These are phyloP conservation scores for Yamadazyma spencermartinsiae DNA, from an alignment of 1,139 yeast genomes.

Conservation along the genomic window DNA sequence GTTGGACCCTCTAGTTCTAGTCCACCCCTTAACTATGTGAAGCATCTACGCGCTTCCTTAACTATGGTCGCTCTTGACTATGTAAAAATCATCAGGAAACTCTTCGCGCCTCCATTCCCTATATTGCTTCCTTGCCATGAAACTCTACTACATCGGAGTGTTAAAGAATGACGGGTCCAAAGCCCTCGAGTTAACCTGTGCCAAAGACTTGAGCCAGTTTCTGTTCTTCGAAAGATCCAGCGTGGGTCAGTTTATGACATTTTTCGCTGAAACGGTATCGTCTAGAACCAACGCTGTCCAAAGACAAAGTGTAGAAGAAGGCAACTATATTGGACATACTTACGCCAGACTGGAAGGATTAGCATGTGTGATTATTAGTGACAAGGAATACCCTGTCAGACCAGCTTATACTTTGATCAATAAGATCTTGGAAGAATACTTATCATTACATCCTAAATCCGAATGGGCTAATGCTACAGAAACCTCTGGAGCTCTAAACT, in stretches of 20 bases:
- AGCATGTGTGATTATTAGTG: slow-evolving; percentile 91
- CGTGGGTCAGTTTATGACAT: slow-evolving; percentile 89
- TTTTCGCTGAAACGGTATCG: slow-evolving; percentile 88
- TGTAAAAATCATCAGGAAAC: too few relatives aligned
- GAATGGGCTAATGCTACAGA: slow-evolving; percentile 65
- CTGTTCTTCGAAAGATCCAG: slow-evolving; percentile 81
- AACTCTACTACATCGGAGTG: slow-evolving; percentile 86
- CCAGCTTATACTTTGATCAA: slow-evolving; percentile 95
- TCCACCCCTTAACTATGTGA: too few relatives aligned
- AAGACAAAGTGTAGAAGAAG: slow-evolving; percentile 94
- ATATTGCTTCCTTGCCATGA: too few relatives aligned
- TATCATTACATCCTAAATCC: slow-evolving; percentile 73
- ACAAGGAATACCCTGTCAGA: slow-evolving; percentile 92
- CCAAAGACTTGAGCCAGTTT: slow-evolving; percentile 81
- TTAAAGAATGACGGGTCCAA: slow-evolving; percentile 64
- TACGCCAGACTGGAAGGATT: slow-evolving; percentile 88
- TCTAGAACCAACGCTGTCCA: slow-evolving; percentile 86
- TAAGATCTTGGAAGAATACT: slow-evolving; percentile 87
- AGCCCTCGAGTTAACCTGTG: slow-evolving; percentile 75
- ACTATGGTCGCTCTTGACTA: too few relatives aligned
- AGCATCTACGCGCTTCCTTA: too few relatives aligned
- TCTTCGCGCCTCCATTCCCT: too few relatives aligned
- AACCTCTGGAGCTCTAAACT: slow-evolving; percentile 49
- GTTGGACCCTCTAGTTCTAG: too few relatives aligned
- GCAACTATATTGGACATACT: slow-evolving; percentile 88